Evolutionary conservation across 257 asterid genomes (phyloP).

Genomic region (Rauvolfia tetraphylla): DNA sequence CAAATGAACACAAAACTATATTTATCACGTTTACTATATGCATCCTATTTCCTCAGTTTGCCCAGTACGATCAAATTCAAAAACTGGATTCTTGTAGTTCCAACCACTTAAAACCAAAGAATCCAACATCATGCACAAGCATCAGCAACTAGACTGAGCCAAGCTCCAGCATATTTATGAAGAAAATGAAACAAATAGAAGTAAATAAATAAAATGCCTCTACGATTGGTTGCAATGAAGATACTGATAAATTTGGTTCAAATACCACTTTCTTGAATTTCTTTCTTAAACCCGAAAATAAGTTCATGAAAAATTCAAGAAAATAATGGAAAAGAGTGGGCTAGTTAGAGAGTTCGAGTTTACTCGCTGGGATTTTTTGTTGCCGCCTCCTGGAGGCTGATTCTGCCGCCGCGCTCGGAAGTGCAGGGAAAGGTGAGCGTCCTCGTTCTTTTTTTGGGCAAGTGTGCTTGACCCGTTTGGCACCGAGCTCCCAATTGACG

Average conservation of each 20-base stretch:
- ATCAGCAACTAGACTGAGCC: not conserved
- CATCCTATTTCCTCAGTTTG: not conserved
- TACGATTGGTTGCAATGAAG: not conserved
- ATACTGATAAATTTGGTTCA: not conserved
- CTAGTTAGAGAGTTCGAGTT: not conserved
- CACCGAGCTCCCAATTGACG: no score
- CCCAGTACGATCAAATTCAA: not conserved
- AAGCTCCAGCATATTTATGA: not conserved
- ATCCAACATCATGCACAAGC: not conserved
- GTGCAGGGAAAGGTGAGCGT: not conserved
- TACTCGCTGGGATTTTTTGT: not conserved
- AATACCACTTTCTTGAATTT: not conserved
- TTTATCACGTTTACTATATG: not conserved
- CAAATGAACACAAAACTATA: not conserved
- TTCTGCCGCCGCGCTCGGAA: not conserved
- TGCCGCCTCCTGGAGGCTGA: not conserved
- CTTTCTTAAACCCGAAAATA: not conserved
- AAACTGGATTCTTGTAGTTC: no score
- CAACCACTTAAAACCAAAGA: not conserved
- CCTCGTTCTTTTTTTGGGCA: no score
- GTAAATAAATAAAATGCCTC: not conserved
- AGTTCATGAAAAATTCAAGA: not conserved
- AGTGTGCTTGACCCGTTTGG: no score
- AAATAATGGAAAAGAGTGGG: not conserved
- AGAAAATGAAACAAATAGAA: not conserved